Evolutionary conservation across 306 rosid genomes (phyloP), one percentile per base, ranked within the genome.

Genomic region (Lathyrus tuberosus): DNA sequence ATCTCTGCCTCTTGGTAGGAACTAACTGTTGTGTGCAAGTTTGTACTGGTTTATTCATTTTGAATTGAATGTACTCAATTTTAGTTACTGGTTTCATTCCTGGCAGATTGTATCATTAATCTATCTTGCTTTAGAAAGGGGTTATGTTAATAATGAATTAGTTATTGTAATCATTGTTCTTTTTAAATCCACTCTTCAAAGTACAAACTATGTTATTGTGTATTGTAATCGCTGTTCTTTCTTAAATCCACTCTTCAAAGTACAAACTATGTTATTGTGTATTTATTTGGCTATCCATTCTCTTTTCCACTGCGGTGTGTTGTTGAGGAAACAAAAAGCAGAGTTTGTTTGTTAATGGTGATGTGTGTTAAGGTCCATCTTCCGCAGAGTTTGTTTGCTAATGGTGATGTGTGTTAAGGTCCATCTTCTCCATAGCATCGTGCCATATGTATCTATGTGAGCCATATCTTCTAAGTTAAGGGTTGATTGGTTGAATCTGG

Each of bases 1-100:
- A 57, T 91, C 99, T 42, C 88, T 94, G 8, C 99, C 97, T 2
- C 99, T 94, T 30, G 99, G 99, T 62, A 81, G 97, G 62, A 94
- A 88, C 78, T 94, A 87, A 86, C 79, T 44, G 61, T 64, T 52
- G 30, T 63, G 16, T 73, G 40, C 62, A 31, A 38, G 16, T 17
- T 73, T 24, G 43, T 62, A 33, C 59, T 63, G 51, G 38, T 72
- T 40, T 52, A n/a, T 48, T 48, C 31, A 6, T 15, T 48, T 13
- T 35, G 11, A 70, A 24, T 76, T 35, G 14, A 70, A 24, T 79
- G 68, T 63, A 20, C 22, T 20, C 1, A 20, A 20, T 20, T 20
- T 20, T 20, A 20, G 22, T 20, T 20, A 0, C 1, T 69, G 37
- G 51, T 26, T 64, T 12, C 16, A 12, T 56, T 26, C n/a, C 38